Conservation (phyloP, 805 yeast genomes). For the Citeromyces nyonsensis region DNA sequence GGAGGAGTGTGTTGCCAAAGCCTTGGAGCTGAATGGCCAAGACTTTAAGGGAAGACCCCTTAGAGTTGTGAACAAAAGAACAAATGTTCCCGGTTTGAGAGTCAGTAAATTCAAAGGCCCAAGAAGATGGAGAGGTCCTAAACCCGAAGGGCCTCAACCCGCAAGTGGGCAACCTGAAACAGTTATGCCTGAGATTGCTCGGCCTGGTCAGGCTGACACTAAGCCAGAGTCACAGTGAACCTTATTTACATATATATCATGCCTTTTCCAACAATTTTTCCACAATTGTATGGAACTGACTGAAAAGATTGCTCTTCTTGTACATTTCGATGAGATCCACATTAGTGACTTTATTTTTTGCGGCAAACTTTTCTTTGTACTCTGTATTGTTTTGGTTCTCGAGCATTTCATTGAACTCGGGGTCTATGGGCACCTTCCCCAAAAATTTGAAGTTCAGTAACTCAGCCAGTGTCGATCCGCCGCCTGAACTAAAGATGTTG, state of each 20-base stretch:
- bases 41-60: constrained; percentile 52
- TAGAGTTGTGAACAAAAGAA: constrained; percentile 60
- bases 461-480: constrained; percentile 64
- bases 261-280: constrained; percentile 13
- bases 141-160: too few relatives aligned
- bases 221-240: too few relatives aligned
- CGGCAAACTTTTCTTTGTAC: constrained; percentile 12
- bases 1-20: constrained; percentile 42
- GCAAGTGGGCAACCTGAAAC: too few relatives aligned
- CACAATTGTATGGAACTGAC: constrained; percentile 30
- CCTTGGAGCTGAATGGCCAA: constrained; percentile 44
- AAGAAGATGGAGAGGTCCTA: too few relatives aligned
- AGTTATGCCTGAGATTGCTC: too few relatives aligned
- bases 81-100: constrained; percentile 43
- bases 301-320: constrained; percentile 17
- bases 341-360: too few relatives aligned
- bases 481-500: constrained; percentile 85
- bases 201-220: too few relatives aligned
- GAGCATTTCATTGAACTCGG: constrained; percentile 76
- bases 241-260: constrained; percentile 4
- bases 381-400: constrained; percentile 64
- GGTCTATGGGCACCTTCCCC: constrained; percentile 90
- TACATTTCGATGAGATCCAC: constrained; percentile 19
- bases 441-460: constrained; percentile 49
- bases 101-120: too few relatives aligned